phyloP scores from a whole-genome alignment of 2,329 filamentous ascomycete genomes.

The Chlorencoelia australis region DNA sequence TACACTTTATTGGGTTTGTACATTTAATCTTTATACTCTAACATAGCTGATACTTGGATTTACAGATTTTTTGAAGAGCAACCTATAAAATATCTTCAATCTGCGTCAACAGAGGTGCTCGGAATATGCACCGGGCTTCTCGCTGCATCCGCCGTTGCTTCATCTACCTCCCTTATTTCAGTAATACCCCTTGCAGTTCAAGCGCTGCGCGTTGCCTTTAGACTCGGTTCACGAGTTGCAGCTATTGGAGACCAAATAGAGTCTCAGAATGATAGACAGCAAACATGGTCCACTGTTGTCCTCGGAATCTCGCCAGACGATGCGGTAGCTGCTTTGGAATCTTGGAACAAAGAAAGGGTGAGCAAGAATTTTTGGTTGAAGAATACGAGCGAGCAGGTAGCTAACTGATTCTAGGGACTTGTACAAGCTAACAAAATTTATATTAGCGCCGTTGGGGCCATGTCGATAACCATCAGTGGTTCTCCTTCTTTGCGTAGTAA shows the following conservation, averaged over 20 bases:
- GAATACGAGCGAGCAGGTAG: not conserved
- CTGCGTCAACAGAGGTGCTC: constrained; percentile 4
- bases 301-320: constrained; percentile 11
- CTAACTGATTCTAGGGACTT: constrained; percentile 7
- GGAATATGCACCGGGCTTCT: constrained; percentile 26
- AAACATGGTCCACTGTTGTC: constrained; percentile 16
- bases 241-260: constrained; percentile 22
- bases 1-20: constrained; percentile 57
- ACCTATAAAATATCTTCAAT: constrained; percentile 4
- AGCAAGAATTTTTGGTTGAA: not conserved
- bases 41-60: not conserved
- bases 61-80: constrained; percentile 7
- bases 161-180: constrained; percentile 20
- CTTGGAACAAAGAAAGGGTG: constrained; percentile 12
- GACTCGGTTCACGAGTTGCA: constrained; percentile 21
- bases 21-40: not conserved
- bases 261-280: constrained; percentile 4
- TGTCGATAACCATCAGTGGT: constrained; percentile 17
- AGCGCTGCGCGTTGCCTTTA: constrained; percentile 24
- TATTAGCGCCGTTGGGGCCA: constrained; percentile 13
- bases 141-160: constrained; percentile 25
- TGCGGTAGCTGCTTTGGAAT: constrained; percentile 8
- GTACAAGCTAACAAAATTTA: constrained; percentile 12
- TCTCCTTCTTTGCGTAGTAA: constrained; percentile 11
- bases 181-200: constrained; percentile 26